Percentiles rank a stretch among this genome's conserved stretches.
Evolutionary conservation across 768 basidiomycete species (phyloP).

Genomic region (Mrakia hoshinonis): DNA sequence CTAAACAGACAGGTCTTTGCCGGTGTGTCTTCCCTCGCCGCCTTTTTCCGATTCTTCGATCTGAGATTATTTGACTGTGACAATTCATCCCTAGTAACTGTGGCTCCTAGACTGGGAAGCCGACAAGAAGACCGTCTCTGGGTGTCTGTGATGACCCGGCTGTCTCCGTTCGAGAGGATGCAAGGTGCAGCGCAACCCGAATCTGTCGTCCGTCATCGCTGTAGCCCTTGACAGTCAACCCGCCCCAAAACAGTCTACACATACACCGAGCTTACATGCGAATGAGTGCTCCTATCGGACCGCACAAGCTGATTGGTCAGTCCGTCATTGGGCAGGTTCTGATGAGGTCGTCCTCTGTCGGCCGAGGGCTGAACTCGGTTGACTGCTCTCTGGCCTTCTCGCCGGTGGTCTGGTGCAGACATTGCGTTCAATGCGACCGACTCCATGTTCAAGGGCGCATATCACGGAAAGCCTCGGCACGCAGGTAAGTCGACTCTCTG

Average conservation of each 20-base stretch:
- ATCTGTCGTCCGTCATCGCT: background rate
- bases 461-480: slow-evolving; percentile 43
- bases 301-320: slow-evolving; percentile 11
- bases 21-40: no score
- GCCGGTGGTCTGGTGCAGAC: slow-evolving; percentile 6
- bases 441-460: slow-evolving; percentile 39
- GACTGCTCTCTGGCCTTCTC: background rate
- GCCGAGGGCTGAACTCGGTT: background rate
- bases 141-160: no score
- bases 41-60: no score
- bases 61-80: no score
- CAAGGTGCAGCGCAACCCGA: no score
- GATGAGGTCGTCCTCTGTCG: background rate
- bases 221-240: background rate
- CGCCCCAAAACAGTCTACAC: background rate
- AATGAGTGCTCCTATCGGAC: background rate
- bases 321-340: no score
- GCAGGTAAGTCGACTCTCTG: slow-evolving; percentile 32
- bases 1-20: no score
- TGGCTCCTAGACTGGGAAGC: no score
- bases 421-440: slow-evolving; percentile 28
- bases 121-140: no score
- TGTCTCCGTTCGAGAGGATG: no score
- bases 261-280: background rate
- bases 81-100: no score